These are phyloP conservation scores for Metschnikowia lochheadii DNA, from an alignment of 805 yeast genomes.

Conservation along the genomic window DNA sequence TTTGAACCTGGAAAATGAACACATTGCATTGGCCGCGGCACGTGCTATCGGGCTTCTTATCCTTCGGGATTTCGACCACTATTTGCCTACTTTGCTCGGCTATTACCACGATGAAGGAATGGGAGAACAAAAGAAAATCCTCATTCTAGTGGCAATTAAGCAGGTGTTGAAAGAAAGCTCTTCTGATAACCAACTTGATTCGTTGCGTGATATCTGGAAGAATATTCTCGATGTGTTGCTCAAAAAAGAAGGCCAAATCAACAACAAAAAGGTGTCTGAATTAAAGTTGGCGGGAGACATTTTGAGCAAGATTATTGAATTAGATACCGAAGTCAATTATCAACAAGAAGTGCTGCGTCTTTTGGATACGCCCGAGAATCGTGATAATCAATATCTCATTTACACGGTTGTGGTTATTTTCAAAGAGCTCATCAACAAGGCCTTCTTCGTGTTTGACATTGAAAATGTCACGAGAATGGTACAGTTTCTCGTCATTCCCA, in stretches of 20 bases:
- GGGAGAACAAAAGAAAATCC: constrained; percentile 8
- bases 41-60: constrained; percentile 50
- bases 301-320: constrained; percentile 24
- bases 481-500: constrained; percentile 25
- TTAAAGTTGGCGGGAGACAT: constrained; percentile 36
- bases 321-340: constrained; percentile 12
- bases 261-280: constrained; percentile 19
- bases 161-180: constrained; percentile 18
- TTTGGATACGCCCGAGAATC: constrained; percentile 8
- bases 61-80: constrained; percentile 32
- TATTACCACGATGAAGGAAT: constrained; percentile 9
- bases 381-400: constrained; percentile 15
- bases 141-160: constrained; percentile 21
- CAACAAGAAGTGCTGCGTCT: constrained; percentile 16
- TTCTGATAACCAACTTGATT: neutral
- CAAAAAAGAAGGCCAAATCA: constrained; percentile 5
- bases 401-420: constrained; percentile 33
- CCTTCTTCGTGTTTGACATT: constrained; percentile 8
- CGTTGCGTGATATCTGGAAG: constrained; percentile 12
- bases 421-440: constrained; percentile 24
- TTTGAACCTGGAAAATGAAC: constrained; percentile 21
- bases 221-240: constrained; percentile 8
- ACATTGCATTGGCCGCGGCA: constrained; percentile 45
- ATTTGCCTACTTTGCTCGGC: constrained; percentile 36
- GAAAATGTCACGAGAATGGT: constrained; percentile 10